These are phyloP conservation scores for Croton setiger DNA, from an alignment of 441 rosid genomes.

Conservation along the genomic window DNA sequence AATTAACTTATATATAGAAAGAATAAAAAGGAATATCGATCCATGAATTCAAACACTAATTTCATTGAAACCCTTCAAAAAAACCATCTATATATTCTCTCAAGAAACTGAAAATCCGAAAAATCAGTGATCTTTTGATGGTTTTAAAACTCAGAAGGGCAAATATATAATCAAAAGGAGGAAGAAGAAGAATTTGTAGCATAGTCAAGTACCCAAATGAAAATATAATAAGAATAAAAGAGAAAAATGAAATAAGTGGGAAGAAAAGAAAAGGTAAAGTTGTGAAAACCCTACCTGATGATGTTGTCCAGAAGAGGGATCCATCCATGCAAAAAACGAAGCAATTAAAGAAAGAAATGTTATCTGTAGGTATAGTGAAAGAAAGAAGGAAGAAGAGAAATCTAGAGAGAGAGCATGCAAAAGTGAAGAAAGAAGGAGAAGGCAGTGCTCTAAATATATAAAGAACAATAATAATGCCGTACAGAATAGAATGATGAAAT, in stretches of 20 bases:
- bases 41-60: neutral
- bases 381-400: neutral
- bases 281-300: constrained; percentile 35
- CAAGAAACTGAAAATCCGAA: neutral
- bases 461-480: too few species aligned
- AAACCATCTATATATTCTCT: neutral
- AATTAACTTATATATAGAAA: too few species aligned
- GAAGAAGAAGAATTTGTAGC: neutral
- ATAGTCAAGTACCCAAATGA: neutral
- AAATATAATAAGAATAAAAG: neutral
- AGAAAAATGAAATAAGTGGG: too few species aligned
- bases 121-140: neutral
- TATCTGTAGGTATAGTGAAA: neutral
- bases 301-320: constrained; percentile 49
- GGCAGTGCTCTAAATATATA: constrained; percentile 22
- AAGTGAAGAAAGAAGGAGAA: constrained; percentile 10
- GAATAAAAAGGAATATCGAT: neutral
- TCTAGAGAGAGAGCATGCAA: constrained; percentile 10
- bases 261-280: neutral
- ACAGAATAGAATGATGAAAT: too few species aligned
- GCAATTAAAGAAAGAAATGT: constrained; percentile 2
- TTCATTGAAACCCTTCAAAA: neutral
- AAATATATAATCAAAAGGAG: neutral
- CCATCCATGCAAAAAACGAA: constrained; percentile 59
- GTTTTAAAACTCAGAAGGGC: neutral